Percentiles rank a stretch among this genome's conserved stretches.
These are phyloP conservation scores for Xylaria polymorpha DNA, from an alignment of 2,329 filamentous ascomycete genomes.

Conservation along the genomic window DNA sequence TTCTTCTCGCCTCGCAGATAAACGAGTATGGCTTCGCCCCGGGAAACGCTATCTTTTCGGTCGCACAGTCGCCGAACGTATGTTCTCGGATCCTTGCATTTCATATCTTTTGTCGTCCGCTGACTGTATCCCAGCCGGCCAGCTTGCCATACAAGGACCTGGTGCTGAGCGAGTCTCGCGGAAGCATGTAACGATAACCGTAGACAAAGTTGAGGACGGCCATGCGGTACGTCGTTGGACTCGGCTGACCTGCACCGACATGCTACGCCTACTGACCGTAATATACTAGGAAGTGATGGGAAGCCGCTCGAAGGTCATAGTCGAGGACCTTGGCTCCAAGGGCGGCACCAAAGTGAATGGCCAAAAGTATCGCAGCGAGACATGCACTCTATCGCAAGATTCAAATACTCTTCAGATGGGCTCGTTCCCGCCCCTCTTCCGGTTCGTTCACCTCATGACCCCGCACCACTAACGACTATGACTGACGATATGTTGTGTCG, in stretches of 20 bases:
- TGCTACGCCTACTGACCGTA: constrained; percentile 19
- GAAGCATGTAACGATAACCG: constrained; percentile 83
- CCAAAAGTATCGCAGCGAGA: constrained; percentile 72
- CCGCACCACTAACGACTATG: neutral
- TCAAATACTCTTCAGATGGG: constrained; percentile 78
- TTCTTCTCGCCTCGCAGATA: constrained; percentile 59
- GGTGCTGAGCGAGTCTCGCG: constrained; percentile 86
- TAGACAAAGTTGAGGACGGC: constrained; percentile 72
- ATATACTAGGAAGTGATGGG: constrained; percentile 67
- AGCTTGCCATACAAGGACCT: constrained; percentile 67
- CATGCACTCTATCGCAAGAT: constrained; percentile 65
- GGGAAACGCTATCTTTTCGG: constrained; percentile 89
- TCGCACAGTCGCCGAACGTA: constrained; percentile 76
- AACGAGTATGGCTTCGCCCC: constrained; percentile 84
- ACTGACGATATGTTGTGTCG: constrained; percentile 15
- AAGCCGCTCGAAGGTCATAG: constrained; percentile 74
- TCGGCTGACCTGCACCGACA: neutral
- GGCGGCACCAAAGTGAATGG: constrained; percentile 84
- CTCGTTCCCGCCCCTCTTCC: constrained; percentile 72
- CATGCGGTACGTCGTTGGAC: constrained; percentile 68
- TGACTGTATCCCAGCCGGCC: constrained; percentile 62
- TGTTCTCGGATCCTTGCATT: constrained; percentile 46
- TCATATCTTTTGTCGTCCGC: neutral
- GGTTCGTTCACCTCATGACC: constrained; percentile 54
- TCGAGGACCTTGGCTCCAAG: constrained; percentile 86